A percentile compares a stretch with the other conserved stretches of the same genome.
phyloP scores from a whole-genome alignment of 2,329 filamentous ascomycete genomes.

The Colletotrichum filicis region DNA sequence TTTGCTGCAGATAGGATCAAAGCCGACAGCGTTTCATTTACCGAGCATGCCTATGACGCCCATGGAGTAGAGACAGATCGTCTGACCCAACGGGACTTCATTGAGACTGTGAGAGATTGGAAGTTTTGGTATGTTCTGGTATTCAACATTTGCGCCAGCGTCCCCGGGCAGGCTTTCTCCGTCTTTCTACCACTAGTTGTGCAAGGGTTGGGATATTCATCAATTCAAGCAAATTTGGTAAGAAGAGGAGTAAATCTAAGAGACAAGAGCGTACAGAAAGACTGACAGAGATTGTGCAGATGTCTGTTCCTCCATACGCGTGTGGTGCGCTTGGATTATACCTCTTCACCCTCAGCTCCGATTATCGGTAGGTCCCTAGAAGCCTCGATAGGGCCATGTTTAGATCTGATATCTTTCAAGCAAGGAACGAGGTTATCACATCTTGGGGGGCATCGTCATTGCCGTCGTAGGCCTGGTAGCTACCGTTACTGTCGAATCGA shows the following conservation, averaged over 20 bases:
- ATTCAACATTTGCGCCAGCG: slow-evolving; percentile 46
- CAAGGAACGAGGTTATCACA: slow-evolving; percentile 44
- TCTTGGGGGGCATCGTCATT: slow-evolving; percentile 42
- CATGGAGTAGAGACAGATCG: slow-evolving; percentile 36
- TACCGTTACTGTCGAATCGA: slow-evolving; percentile 38
- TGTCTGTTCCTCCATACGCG: slow-evolving; percentile 46
- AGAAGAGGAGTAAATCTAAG: not conserved
- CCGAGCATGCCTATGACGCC: slow-evolving; percentile 42
- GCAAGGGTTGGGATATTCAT: slow-evolving; percentile 42
- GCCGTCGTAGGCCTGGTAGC: slow-evolving; percentile 42
- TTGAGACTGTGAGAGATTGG: slow-evolving; percentile 48
- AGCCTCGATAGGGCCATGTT: not conserved
- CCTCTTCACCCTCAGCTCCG: slow-evolving; percentile 43
- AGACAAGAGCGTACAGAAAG: not conserved
- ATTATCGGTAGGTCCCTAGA: slow-evolving; percentile 35
- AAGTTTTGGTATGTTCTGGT: slow-evolving; percentile 48
- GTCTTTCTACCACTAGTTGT: slow-evolving; percentile 48
- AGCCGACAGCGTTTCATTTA: slow-evolving; percentile 45
- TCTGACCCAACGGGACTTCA: slow-evolving; percentile 42
- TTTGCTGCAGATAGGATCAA: slow-evolving; percentile 48
- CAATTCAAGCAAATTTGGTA: slow-evolving; percentile 41
- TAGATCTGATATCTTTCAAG: not conserved
- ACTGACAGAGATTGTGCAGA: slow-evolving; percentile 31
- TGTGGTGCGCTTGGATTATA: slow-evolving; percentile 43
- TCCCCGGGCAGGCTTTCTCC: slow-evolving; percentile 45